Conservation (phyloP, 208 protist genomes). For the Porcisia deanei region DNA sequence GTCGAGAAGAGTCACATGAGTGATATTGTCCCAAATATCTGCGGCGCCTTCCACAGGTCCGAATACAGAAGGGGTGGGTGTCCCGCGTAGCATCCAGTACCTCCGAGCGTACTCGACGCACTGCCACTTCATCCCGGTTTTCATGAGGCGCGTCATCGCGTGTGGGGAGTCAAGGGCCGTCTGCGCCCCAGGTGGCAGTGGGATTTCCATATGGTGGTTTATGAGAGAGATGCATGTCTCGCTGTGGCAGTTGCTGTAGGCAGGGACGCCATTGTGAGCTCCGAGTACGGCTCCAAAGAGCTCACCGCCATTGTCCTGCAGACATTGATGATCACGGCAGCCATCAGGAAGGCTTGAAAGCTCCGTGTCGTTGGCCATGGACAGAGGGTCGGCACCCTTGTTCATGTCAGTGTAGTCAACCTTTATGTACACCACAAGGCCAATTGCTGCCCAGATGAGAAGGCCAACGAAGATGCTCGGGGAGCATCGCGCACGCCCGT, state of each 20-base stretch:
- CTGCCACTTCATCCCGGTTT: constrained; percentile 81
- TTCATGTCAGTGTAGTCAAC: background rate
- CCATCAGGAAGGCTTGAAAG: constrained; percentile 12
- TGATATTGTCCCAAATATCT: constrained; percentile 69
- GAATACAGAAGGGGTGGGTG: constrained; percentile 53
- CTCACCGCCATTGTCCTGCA: constrained; percentile 22
- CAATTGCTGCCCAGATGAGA: constrained; percentile 24
- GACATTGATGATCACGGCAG: constrained; percentile 18
- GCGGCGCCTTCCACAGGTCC: constrained; percentile 57
- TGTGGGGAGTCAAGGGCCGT: background rate
- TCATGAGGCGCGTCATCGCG: constrained; percentile 18
- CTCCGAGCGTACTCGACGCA: constrained; percentile 88
- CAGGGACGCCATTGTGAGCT: constrained; percentile 42
- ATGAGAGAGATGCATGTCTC: constrained; percentile 36
- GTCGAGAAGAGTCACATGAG: constrained; percentile 35
- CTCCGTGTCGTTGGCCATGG: background rate
- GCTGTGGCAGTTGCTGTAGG: constrained; percentile 75
- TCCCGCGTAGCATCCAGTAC: constrained; percentile 83
- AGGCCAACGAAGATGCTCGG: constrained; percentile 17
- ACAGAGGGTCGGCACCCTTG: no score
- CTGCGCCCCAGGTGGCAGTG: constrained; percentile 3
- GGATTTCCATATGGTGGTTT: constrained; percentile 24
- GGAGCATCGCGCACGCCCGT: constrained; percentile 19
- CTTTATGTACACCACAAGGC: constrained; percentile 16
- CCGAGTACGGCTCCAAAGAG: constrained; percentile 66